Conservation (phyloP, 805 yeast genomes). For the Yarrowia phangngaensis region DNA sequence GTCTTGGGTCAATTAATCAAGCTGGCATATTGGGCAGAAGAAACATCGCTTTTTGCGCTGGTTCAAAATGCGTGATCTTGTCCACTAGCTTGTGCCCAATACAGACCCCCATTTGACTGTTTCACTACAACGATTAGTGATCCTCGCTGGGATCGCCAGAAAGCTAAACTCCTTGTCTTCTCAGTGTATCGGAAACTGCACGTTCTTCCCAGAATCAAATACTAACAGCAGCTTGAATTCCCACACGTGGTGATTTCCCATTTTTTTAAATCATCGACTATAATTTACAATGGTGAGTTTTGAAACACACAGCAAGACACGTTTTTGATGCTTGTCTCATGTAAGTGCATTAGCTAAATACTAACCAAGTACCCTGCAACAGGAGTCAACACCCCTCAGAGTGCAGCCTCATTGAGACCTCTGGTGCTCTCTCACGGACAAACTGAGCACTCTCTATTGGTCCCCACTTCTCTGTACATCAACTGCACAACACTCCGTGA, state of each 20-base stretch:
- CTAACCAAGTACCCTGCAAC: slow-evolving; percentile 36
- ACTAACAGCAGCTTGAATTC: slow-evolving; percentile 23
- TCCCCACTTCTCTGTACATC: slow-evolving; percentile 76
- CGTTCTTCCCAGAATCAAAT: background rate
- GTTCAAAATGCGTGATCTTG: too few species aligned
- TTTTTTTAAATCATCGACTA: slow-evolving; percentile 6
- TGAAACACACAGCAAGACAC: too few species aligned
- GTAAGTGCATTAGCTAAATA: background rate
- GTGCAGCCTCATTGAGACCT: slow-evolving; percentile 64
- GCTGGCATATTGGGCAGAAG: too few species aligned
- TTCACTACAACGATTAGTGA: background rate
- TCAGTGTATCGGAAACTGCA: too few species aligned
- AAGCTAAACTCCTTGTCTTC: too few species aligned
- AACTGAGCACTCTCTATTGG: slow-evolving; percentile 81
- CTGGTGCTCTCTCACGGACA: slow-evolving; percentile 78
- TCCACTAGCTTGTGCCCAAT: background rate
- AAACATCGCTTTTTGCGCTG: too few species aligned
- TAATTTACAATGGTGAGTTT: slow-evolving; percentile 20
- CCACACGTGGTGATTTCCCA: slow-evolving; percentile 18
- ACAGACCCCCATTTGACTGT: background rate
- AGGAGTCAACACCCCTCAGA: slow-evolving; percentile 45
- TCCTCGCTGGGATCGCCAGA: too few species aligned
- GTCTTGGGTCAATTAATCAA: too few species aligned
- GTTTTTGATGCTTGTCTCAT: too few species aligned
- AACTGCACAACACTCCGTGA: slow-evolving; percentile 83